A percentile compares a stretch with the other conserved stretches of the same genome.
Conservation (phyloP, 2,329 filamentous ascomycete species). For the Colletotrichum eleusines region DNA sequence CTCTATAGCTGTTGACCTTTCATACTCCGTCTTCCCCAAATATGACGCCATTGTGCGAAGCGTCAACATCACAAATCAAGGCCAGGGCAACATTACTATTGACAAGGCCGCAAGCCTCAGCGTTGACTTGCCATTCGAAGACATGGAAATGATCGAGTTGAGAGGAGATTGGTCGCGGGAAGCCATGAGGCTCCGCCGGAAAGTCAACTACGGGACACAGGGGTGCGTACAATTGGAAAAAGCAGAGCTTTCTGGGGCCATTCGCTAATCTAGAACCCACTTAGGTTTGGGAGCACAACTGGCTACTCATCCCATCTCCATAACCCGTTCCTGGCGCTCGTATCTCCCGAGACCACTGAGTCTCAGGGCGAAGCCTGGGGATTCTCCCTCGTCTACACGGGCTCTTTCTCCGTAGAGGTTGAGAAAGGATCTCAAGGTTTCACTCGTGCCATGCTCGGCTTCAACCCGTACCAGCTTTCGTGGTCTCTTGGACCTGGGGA, state of each 20-base stretch:
- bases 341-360: slow-evolving; percentile 69
- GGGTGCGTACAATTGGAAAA: slow-evolving; percentile 53
- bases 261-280: background rate
- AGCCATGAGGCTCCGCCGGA: slow-evolving; percentile 64
- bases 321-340: slow-evolving; percentile 73
- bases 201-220: slow-evolving; percentile 68
- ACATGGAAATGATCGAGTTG: slow-evolving; percentile 72
- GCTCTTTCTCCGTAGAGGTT: slow-evolving; percentile 71
- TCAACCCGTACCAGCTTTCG: slow-evolving; percentile 71
- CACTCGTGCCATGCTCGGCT: slow-evolving; percentile 69
- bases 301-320: slow-evolving; percentile 74
- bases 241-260: fast-evolving
- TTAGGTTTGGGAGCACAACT: slow-evolving; percentile 69
- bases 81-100: slow-evolving; percentile 63
- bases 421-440: slow-evolving; percentile 73
- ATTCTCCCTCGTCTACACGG: slow-evolving; percentile 74
- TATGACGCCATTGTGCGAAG: slow-evolving; percentile 72
- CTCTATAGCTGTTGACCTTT: slow-evolving; percentile 67
- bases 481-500: slow-evolving; percentile 68
- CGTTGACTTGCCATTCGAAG: slow-evolving; percentile 69
- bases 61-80: slow-evolving; percentile 71
- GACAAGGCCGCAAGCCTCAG: slow-evolving; percentile 71
- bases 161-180: slow-evolving; percentile 74
- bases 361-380: slow-evolving; percentile 72
- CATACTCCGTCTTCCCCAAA: slow-evolving; percentile 73